These are phyloP conservation scores for Metschnikowia shivogae DNA, from an alignment of 805 yeast species.

Conservation along the genomic window DNA sequence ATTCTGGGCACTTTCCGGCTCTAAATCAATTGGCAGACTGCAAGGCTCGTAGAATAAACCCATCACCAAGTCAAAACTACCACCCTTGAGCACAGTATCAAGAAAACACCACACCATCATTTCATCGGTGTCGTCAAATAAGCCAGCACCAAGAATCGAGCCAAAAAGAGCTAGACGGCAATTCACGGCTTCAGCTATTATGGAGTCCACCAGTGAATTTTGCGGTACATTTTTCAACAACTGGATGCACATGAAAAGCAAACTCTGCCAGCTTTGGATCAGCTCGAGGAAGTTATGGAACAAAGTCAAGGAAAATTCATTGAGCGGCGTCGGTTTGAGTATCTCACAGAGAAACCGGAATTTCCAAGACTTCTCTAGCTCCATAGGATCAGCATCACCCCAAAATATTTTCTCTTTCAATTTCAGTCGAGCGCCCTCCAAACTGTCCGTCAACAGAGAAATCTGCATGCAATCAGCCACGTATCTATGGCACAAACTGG, in stretches of 20 bases:
- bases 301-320: conserved; percentile 6
- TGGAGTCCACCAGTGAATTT: conserved; percentile 8
- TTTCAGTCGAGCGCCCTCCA: too few relatives aligned
- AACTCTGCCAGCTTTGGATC: conserved; percentile 10
- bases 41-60: conserved; percentile 11
- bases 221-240: conserved; percentile 9
- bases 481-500: conserved; percentile 1
- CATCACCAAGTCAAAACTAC: conserved; percentile 8
- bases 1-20: background rate
- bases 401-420: background rate
- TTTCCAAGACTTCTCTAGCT: conserved; percentile 10
- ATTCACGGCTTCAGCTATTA: conserved; percentile 9
- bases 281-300: conserved; percentile 11
- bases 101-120: conserved; percentile 12
- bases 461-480: conserved; percentile 5
- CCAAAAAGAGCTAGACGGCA: conserved; percentile 9
- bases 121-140: conserved; percentile 7
- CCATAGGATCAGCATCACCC: conserved; percentile 3
- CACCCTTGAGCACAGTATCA: conserved; percentile 7
- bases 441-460: background rate
- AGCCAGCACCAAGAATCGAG: conserved; percentile 4
- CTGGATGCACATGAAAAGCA: conserved; percentile 8
- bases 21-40: background rate
- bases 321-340: conserved; percentile 6
- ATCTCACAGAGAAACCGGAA: conserved; percentile 10